Percentiles rank a stretch among this genome's conserved stretches.
phyloP scores from a whole-genome alignment of 2,329 filamentous ascomycete species.

The Fusarium avenaceum region DNA sequence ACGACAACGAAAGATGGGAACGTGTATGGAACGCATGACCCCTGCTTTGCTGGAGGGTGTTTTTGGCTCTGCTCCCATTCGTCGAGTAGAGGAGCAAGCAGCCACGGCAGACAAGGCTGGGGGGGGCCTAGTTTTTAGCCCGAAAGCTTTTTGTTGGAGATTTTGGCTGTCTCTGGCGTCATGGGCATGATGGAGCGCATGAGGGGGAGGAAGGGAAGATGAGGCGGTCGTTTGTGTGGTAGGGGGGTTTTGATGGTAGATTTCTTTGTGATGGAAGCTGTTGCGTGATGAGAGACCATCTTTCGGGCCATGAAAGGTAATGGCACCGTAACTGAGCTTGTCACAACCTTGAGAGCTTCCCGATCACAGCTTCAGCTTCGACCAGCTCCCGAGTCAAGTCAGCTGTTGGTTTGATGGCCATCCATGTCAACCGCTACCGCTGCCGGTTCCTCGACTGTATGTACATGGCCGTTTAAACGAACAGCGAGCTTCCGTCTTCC shows the following conservation, averaged over 20 bases:
- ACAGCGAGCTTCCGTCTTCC: too few species aligned
- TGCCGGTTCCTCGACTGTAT: too few species aligned
- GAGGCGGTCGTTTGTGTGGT: too few species aligned
- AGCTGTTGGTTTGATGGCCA: not conserved
- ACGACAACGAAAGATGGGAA: constrained; percentile 13
- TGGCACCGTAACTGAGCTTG: constrained; percentile 25
- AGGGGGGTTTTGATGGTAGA: too few species aligned
- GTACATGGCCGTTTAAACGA: not conserved
- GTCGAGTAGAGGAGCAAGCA: constrained; percentile 9
- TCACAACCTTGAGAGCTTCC: constrained; percentile 20
- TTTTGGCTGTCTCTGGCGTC: constrained; percentile 30
- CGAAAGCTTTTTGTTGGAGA: constrained; percentile 43
- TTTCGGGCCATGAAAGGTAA: not conserved
- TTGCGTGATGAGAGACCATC: not conserved
- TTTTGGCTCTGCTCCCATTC: constrained; percentile 27
- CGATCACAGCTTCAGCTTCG: constrained; percentile 19
- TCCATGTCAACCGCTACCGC: too few species aligned
- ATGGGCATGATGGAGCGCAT: constrained; percentile 26
- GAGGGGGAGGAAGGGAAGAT: not conserved
- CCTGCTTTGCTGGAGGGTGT: constrained; percentile 26
- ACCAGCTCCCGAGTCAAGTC: not conserved
- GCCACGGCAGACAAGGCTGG: constrained; percentile 41
- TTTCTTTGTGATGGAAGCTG: not conserved
- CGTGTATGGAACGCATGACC: constrained; percentile 32
- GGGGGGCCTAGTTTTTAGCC: constrained; percentile 26